phyloP scores from a whole-genome alignment of 768 basidiomycete species.

The Atractiella rhizophila region DNA sequence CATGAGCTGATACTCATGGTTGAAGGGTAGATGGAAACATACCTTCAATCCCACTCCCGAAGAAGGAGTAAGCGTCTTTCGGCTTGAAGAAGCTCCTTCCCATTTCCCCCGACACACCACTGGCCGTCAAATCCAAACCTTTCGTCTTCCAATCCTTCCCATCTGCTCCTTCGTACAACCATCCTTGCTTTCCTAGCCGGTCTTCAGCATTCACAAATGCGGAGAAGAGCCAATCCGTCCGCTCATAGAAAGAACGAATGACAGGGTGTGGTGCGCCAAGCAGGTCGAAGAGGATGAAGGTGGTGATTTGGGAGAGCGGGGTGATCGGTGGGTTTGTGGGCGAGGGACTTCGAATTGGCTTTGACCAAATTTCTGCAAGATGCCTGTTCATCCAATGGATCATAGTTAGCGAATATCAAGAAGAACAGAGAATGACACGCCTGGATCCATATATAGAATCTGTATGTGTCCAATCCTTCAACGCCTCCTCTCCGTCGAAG shows the following conservation, averaged over 20 bases:
- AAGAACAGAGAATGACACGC: constrained; percentile 24
- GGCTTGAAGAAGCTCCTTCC: constrained; percentile 5
- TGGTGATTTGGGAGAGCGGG: constrained; percentile 54
- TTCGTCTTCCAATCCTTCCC: constrained; percentile 4
- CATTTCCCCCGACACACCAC: constrained; percentile 1
- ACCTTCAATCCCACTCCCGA: constrained; percentile 5
- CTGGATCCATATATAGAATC: constrained; percentile 92
- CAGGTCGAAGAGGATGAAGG: constrained; percentile 75
- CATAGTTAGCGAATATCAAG: neutral
- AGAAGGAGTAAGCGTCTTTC: constrained; percentile 1
- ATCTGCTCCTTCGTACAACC: constrained; percentile 24
- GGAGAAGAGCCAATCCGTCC: constrained; percentile 86
- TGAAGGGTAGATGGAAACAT: too few species aligned
- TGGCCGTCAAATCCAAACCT: neutral
- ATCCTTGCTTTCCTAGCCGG: constrained; percentile 39
- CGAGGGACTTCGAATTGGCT: constrained; percentile 35
- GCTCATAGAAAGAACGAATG: constrained; percentile 54
- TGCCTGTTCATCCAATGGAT: constrained; percentile 32
- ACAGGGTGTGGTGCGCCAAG: constrained; percentile 50
- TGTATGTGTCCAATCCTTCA: constrained; percentile 56
- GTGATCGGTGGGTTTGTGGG: constrained; percentile 25
- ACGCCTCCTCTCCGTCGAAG: constrained; percentile 96
- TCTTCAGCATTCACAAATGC: constrained; percentile 44
- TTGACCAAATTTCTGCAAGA: constrained; percentile 61
- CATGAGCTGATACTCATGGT: too few species aligned